Base-by-base conservation (phyloP, 2,329 filamentous ascomycete species). In the Pseudogymnoascus sp. region DNA sequence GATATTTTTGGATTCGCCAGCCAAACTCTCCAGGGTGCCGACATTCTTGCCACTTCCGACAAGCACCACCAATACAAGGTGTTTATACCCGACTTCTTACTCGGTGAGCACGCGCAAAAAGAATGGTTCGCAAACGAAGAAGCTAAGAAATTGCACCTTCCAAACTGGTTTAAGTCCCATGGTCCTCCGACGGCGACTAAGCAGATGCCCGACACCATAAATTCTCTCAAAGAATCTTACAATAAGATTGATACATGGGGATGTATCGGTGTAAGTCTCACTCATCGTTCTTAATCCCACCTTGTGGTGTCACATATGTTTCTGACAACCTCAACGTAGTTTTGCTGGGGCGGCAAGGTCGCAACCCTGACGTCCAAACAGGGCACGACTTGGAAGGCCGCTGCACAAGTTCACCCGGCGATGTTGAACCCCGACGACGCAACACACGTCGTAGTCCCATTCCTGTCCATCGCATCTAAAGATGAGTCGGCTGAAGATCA, bases 81-180 rank as follows among this genome's bases (percentile, higher is more conserved):
- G 68, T 92, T 92, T 76, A 92, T 97, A 66, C 92, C 92, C 26
- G 92, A 97, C 77, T 93, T 90, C 81, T 96, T 97, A 78, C 82
- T 89, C 64, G 92, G 90, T 72, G 67, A 69, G 7, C 66, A 68
- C 49, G 72, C 33, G 59, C 35, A 84, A 90, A 76, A 74, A 83
- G 72, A 77, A 83, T 73, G 78, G 77, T 26, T 77, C 89, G 3
- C 77, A 77, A 31, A 75, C 72, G 4, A 89, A 88, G 75, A 83
- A 89, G 69, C 72, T 73, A 33, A 69, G 64, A 11, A 65, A 62
- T 35, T 64, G 67, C 62, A 64, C 63, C 5, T 52, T 68, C 45
- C 35, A 74, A 68, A n/a, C 66, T 79, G 4, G 75, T 76, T 10
- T 7, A 12, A 38, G 14, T 6, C 35, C 35, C 35, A 38, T 38